Conservation (phyloP, 2,329 filamentous ascomycete species). For the Beauveria sp. region DNA sequence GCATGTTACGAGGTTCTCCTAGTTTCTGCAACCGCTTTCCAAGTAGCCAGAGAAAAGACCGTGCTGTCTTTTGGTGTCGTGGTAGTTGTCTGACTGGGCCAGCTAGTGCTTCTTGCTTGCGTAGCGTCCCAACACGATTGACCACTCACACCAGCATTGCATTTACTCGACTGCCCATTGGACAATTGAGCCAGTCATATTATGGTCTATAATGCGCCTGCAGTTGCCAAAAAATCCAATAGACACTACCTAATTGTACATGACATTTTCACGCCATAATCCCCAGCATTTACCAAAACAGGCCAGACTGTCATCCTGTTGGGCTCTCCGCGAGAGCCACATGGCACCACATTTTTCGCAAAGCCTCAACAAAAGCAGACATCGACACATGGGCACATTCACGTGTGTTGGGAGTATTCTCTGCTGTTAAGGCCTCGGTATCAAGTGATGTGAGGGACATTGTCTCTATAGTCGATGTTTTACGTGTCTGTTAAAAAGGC, state of each 20-base stretch:
- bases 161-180: not conserved
- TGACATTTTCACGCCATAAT: not conserved
- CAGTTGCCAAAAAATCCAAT: too few relatives aligned
- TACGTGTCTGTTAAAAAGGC: not conserved
- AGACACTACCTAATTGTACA: not conserved
- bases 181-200: not conserved
- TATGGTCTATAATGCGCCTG: too few relatives aligned
- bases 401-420: not conserved
- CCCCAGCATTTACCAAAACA: constrained; percentile 55
- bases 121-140: not conserved
- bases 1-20: too few relatives aligned
- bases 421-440: not conserved
- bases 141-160: not conserved
- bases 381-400: not conserved
- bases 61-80: not conserved
- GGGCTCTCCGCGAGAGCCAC: constrained; percentile 39
- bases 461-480: not conserved
- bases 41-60: not conserved
- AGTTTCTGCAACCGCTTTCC: too few relatives aligned
- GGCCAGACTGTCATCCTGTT: constrained; percentile 57
- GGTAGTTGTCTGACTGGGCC: not conserved
- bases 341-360: not conserved
- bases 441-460: not conserved
- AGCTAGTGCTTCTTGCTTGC: not conserved
- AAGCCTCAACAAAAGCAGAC: not conserved